Base-by-base conservation (phyloP, 225 moss, liverwort and hornwort species). In the Climacium dendroides region DNA sequence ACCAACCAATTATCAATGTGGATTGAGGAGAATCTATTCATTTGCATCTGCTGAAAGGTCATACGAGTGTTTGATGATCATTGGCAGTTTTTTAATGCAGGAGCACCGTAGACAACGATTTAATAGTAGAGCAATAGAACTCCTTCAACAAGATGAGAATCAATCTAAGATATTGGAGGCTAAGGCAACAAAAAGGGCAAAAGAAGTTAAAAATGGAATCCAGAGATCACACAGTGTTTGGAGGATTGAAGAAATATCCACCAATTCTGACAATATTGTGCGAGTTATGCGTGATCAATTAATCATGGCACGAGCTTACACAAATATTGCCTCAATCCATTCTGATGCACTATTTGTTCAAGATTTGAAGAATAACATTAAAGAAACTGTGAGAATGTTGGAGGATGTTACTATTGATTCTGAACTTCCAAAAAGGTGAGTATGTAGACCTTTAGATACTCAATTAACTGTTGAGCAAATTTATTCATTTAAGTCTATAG, bases 111-210 rank as follows among this genome's bases (percentile, higher is more conserved):
- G 53, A 88, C 92, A 86, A 81, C 90, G 94, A 90, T 90, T 94
- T 80, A 91, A 95, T 89, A 93, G 91, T 89, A 94, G 95, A 92
- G 79, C 87, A 89, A 89, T 89, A 89, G 88, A 91, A 79, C 91
- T 97, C 67, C 91, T 89, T 75, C 90, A 91, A 90, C 92, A 93
- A 54, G 91, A 95, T 82, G 90, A 93, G 23, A 90, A 86, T 60
- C 92, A 92, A 30, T 92, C 90, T 62, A 89, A 82, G 81, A 91
- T 90, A 77, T 26, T 88, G 35, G 94, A 94, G 87, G 88, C 60
- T 87, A 93, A 93, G 84, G 95, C 93, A 7, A 75, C 92, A 23
- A 88, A 28, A 76, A 87, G 89, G 83, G 58, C 93, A 12, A 92
- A 94, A 93, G 91, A 86, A 76, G 61, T 95, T 18, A 77, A 94